Evolutionary conservation across 306 rosid genomes (phyloP), one percentile per base, ranked within the genome.

Genomic region (Prunus campanulata): DNA sequence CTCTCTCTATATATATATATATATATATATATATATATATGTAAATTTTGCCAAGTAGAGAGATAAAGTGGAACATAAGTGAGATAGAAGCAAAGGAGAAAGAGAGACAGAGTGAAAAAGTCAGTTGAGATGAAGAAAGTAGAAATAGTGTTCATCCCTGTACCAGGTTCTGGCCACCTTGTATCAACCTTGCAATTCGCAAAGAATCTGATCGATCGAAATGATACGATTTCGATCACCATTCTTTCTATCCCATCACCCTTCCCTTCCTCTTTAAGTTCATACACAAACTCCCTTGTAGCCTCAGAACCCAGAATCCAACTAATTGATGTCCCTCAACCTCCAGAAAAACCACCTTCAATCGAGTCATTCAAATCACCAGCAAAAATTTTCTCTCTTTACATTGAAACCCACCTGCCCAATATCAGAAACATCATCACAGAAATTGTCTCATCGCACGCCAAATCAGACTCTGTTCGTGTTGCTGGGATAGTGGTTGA

Each of bases 101-200:
- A 7, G 44, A 39, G 9, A 7, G 44, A 39, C 8, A 0, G 0
- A 0, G 0, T 6, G 44, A 39, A 39, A 39, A 39, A 39, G 0
- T 39, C 9, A 7, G 44, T 39, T 1, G 44, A 63, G 70, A 78
- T 81, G 85, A 55, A 74, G 67, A 19, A 16, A 30, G 65, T 24
- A 27, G 76, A 85, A 42, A 70, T 88, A 15, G 80, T 88, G 71
- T 85, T 90, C 84, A 72, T 87, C 85, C 88, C 93, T 1, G 19
- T 75, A 2, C 93, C 88, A 0, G 85, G 84, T 8, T 60, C 54
- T 27, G 93, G 93, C 32, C 96, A 91, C 79, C 70, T 87, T 13
- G 77, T 70, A 20, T 78, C 93, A 4, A 29, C 86, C 22, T 79
- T 88, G 8, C 83, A 91, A 74, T 83, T 87, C 20, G 90, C 90